Conservation (phyloP, 2,329 filamentous ascomycete genomes). For the Pestalotiopsis sp. region DNA sequence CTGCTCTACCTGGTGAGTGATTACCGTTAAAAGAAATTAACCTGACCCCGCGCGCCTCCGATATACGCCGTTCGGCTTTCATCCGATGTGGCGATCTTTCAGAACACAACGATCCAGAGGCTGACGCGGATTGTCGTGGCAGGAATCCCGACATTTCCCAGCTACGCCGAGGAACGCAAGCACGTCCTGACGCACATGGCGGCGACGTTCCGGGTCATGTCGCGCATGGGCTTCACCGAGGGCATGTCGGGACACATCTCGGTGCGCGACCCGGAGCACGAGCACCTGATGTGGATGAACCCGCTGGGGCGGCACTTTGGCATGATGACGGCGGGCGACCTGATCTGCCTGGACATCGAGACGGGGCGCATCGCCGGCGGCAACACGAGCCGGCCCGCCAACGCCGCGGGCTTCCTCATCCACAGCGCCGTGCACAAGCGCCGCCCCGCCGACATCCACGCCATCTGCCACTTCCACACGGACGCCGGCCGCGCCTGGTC, state of each 20-base stretch:
- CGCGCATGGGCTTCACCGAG: conserved; percentile 67
- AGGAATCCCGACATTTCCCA: conserved; percentile 47
- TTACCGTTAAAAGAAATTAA: too few species aligned
- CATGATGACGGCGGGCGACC: conserved; percentile 64
- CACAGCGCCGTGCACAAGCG: conserved; percentile 71
- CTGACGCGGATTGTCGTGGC: neutral
- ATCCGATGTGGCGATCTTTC: neutral
- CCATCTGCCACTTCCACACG: conserved; percentile 72
- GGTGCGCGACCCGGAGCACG: conserved; percentile 66
- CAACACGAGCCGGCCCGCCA: conserved; percentile 61
- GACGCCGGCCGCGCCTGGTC: conserved; percentile 69
- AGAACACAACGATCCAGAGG: neutral
- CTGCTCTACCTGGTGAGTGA: conserved; percentile 31
- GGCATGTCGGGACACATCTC: conserved; percentile 60
- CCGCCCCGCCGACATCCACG: conserved; percentile 61
- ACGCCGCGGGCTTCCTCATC: conserved; percentile 71
- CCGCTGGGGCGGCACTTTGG: conserved; percentile 67
- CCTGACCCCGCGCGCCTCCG: neutral
- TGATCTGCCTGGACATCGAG: conserved; percentile 64
- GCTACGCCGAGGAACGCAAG: conserved; percentile 50
- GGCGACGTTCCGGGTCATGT: conserved; percentile 69
- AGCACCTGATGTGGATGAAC: conserved; percentile 70
- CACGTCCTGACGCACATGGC: conserved; percentile 71
- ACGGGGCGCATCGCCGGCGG: conserved; percentile 66
- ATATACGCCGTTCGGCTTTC: neutral